Evolutionary conservation across 139 green algal species (phyloP), one percentile per base, ranked within the genome.

Genomic region (Micractinium sp.): DNA sequence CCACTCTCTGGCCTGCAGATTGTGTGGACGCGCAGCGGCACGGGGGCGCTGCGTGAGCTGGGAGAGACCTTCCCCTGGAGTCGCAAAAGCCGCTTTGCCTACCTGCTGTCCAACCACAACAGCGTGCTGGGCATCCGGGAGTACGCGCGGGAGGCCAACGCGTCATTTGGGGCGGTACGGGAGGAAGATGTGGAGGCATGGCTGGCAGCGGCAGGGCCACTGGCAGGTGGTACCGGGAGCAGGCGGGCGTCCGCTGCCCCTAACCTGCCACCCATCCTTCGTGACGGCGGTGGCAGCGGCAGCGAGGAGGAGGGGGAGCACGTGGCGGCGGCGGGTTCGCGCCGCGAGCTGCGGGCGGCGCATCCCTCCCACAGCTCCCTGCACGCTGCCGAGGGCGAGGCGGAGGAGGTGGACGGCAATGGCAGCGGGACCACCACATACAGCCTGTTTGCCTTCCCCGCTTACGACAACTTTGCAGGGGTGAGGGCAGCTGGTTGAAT

Each of bases 51-150:
- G 5, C 94, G 96, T 86, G 80, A 96, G 85, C 92, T 96, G 60
- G 95, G 95, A 4, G 95, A 97, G 89, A 93, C 91, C 15, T 97
- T 96, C 87, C 93, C 94, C n/a, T 97, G 94, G 94, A 90, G 77
- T 25, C 27, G 13, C 33, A 36, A n/a, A 61, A 88, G 87, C 36
- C 81, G 20, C 23, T 93, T 86, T 86, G 89, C 89, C 35, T 97
- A 96, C 90, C 91, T 96, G 33, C 82, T 89, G 14, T 92, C 96
- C 85, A 97, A 97, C 91, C 95, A 97, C 91, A 97, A 97, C 95
- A 60, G n/a, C 33, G 25, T 86, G 36, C 84, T 82, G 69, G 95
- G 95, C 83, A 92, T 97, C 20, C 91, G 95, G 4, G 92, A 97
- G 82, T 96, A 96, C 80, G 94, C 95, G 7, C 86, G 94, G 29